Evolutionary conservation across 805 yeast genomes (phyloP), one percentile per base, ranked within the genome.

Genomic region (Groenewaldozyma salmanticensis): DNA sequence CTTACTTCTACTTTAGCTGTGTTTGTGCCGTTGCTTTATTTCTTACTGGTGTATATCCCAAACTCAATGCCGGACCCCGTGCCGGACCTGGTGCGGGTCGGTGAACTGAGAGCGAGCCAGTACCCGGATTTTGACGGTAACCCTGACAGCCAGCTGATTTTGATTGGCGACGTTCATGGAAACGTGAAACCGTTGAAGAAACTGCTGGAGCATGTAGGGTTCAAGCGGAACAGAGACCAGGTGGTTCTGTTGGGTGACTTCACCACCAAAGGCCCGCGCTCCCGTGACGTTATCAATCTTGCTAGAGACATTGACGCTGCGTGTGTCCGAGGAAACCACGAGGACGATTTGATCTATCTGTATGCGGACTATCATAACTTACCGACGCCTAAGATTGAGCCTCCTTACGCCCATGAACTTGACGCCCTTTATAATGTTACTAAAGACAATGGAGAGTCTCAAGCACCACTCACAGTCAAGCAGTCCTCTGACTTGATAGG

Each of bases 121-220:
- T 21, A 39, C 21, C 45, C 55, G 34, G 22, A 35, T 27, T 32
- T 39, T 39, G 29, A 24, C 13, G 13, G 13, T 24, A 21, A 42
- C 7, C 35, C 38, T n/a, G 45, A 42, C 4, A 39, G 53, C 31
- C 66, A 94, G 45, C 54, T 82, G 13, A 67, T 90, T 3, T 55
- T 86, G 36, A 68, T 88, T 20, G 96, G 97, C 3, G 97, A 88
- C 58, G 75, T 88, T 18, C 97, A 88, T 61, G 96, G 96, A 1
- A 77, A 79, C 50, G 75, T 68, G 51, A 61, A 66, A 5, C 75
- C 75, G 52, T 62, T 87, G 42, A 56, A 57, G 42, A 60, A 66
- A 37, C 64, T 90, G 32, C 61, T 88, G 42, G 52, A 65, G 5
- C 70, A 74, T 52, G 51, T 74, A 17, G 66, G 75, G 42, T 56